Conservation (phyloP, 108 stramenopile species). For the Cylindrotheca fusiformis region DNA sequence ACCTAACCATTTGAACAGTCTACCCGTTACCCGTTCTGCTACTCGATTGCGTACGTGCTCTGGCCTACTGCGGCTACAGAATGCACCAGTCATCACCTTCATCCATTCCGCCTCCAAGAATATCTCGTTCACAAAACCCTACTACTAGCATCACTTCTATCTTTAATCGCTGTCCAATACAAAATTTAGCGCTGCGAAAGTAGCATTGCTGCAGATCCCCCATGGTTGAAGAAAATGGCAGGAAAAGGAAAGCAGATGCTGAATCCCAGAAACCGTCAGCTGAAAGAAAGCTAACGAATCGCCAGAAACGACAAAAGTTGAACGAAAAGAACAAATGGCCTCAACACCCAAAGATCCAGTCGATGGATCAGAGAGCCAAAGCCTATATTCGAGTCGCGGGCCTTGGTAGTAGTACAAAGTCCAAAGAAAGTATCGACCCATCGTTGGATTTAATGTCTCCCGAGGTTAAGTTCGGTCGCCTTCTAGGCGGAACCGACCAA, state of each 20-base stretch:
- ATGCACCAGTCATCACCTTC: too few relatives aligned
- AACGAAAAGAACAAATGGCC: constrained; percentile 83
- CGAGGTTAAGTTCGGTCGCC: constrained; percentile 72
- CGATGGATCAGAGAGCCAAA: constrained; percentile 58
- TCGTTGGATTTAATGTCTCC: constrained; percentile 68
- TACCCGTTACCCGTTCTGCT: too few relatives aligned
- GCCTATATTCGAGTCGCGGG: constrained; percentile 78
- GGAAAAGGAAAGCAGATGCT: neutral
- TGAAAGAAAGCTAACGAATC: constrained; percentile 53
- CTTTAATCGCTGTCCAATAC: neutral
- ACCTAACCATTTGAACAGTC: too few relatives aligned
- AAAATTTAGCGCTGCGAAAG: too few relatives aligned
- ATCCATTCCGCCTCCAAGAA: too few relatives aligned
- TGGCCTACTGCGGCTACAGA: too few relatives aligned
- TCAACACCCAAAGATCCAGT: constrained; percentile 82
- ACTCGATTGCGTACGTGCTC: too few relatives aligned
- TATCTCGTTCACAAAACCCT: too few relatives aligned
- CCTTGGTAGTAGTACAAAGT: constrained; percentile 34
- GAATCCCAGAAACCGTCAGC: neutral
- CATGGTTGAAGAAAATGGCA: too few relatives aligned
- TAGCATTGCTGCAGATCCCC: too few relatives aligned
- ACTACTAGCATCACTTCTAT: neutral
- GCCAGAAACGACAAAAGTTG: constrained; percentile 60
- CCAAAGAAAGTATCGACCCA: constrained; percentile 42
- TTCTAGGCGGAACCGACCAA: constrained; percentile 74